Evolutionary conservation across 345 rosid species (phyloP).

Genomic region (Stellera chamaejasme): DNA sequence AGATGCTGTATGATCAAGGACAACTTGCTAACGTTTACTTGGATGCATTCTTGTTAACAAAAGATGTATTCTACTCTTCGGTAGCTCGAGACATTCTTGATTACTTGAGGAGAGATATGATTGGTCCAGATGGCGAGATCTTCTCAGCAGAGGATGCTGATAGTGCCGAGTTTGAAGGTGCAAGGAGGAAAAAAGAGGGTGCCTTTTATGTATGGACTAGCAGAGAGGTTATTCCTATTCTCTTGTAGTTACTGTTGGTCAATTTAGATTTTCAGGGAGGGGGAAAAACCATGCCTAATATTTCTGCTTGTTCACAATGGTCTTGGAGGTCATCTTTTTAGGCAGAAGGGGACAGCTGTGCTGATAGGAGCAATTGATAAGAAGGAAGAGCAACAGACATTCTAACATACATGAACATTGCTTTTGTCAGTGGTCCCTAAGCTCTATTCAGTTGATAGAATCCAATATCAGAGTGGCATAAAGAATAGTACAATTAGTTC

Average conservation of each 20-base stretch:
- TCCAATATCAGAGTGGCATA: too few relatives aligned
- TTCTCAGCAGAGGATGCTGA: conserved; percentile 96
- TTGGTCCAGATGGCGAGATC: conserved; percentile 70
- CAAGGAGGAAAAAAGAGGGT: conserved; percentile 69
- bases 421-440: too few relatives aligned
- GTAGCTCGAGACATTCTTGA: conserved; percentile 69
- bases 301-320: too few relatives aligned
- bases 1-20: conserved; percentile 92
- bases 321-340: too few relatives aligned
- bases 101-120: conserved; percentile 90
- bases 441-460: too few relatives aligned
- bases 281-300: too few relatives aligned
- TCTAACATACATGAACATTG: too few relatives aligned
- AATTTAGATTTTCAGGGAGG: too few relatives aligned
- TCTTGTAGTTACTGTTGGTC: not conserved
- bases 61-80: conserved; percentile 53
- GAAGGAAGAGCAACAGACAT: too few relatives aligned
- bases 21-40: conserved; percentile 73
- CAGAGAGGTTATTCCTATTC: conserved; percentile 46
- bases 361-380: too few relatives aligned
- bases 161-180: conserved; percentile 59
- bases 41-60: conserved; percentile 66
- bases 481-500: too few relatives aligned
- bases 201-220: conserved; percentile 81
- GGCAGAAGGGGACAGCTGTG: too few relatives aligned